Evolutionary conservation across 1,284 basidiomycete species (phyloP).

Genomic region (Ustilago nuda): DNA sequence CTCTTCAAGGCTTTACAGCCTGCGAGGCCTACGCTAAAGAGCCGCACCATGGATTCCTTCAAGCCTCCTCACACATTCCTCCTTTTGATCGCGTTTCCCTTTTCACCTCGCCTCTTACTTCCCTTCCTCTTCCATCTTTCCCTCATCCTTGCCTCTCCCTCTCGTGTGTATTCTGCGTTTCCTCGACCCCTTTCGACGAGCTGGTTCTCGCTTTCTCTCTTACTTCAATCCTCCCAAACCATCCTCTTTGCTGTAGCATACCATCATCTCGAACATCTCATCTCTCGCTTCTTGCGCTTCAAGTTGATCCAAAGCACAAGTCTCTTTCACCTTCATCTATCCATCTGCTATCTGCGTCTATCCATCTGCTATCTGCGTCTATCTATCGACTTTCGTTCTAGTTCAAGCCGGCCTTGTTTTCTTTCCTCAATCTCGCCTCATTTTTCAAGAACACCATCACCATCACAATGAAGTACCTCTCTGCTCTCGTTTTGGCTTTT

Average conservation of each 20-base stretch:
- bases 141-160: constrained; percentile 2
- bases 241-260: constrained; percentile 22
- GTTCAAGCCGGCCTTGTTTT: constrained; percentile 35
- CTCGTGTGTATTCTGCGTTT: constrained; percentile 31
- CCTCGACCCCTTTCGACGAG: constrained; percentile 28
- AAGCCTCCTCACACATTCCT: constrained; percentile 23
- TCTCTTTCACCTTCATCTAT: background rate
- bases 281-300: constrained; percentile 23
- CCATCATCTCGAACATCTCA: background rate
- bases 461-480: constrained; percentile 53
- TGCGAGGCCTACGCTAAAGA: constrained; percentile 17
- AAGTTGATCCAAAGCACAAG: constrained; percentile 32
- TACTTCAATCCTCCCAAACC: constrained; percentile 8
- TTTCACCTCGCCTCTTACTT: constrained; percentile 14
- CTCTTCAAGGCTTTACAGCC: background rate
- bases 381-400: constrained; percentile 1
- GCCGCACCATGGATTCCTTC: constrained; percentile 25
- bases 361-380: constrained; percentile 10
- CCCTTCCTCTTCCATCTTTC: constrained; percentile 15
- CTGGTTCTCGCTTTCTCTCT: constrained; percentile 36
- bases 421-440: constrained; percentile 3
- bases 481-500: constrained; percentile 48
- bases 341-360: constrained; percentile 9
- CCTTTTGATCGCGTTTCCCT: constrained; percentile 14
- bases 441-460: background rate